phyloP scores from a whole-genome alignment of 306 rosid species.

The Gleditsia sinensis region DNA sequence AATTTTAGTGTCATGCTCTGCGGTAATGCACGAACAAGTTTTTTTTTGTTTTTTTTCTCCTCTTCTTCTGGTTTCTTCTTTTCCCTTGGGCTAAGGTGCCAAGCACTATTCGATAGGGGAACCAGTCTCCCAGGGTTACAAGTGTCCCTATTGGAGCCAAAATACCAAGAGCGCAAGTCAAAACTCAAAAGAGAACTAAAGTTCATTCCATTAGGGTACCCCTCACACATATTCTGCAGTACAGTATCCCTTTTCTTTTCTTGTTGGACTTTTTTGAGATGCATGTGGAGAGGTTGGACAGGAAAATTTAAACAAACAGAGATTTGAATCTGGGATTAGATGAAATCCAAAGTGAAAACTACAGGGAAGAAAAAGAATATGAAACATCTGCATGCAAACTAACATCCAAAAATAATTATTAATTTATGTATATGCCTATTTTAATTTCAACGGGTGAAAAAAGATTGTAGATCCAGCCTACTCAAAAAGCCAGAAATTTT shows the following conservation, averaged over 20 bases:
- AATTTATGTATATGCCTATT: background rate
- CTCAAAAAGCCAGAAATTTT: conserved; percentile 6
- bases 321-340: conserved; percentile 7
- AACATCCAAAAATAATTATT: background rate
- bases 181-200: conserved; percentile 4
- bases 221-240: background rate
- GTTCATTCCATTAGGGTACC: background rate
- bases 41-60: background rate
- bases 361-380: background rate
- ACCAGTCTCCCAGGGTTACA: background rate
- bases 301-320: conserved; percentile 3
- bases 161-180: conserved; percentile 14
- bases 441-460: conserved; percentile 20
- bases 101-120: background rate
- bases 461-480: conserved; percentile 38
- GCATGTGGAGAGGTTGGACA: conserved; percentile 45
- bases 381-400: background rate
- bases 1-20: background rate
- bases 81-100: background rate
- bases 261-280: conserved; percentile 8
- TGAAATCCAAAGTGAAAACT: background rate
- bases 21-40: background rate
- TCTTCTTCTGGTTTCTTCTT: background rate
- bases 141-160: background rate
- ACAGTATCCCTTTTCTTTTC: conserved; percentile 17